These are phyloP conservation scores for Przewalskia tangutica DNA, from an alignment of 257 asterid species.

Conservation along the genomic window DNA sequence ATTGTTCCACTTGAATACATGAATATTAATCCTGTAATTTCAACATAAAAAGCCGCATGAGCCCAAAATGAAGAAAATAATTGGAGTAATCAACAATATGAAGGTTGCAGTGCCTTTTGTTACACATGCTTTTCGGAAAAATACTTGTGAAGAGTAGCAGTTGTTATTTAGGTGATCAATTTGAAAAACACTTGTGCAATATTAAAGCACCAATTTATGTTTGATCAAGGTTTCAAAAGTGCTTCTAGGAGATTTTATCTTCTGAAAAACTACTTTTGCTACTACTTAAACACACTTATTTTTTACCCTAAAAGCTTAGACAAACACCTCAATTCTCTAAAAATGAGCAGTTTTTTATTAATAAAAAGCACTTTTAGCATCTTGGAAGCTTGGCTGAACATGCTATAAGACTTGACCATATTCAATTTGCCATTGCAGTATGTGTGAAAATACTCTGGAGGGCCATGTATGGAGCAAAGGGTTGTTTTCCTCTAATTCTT, in stretches of 20 bases:
- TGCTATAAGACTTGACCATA: constrained; percentile 19
- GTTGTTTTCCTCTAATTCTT: neutral
- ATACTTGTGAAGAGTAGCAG: neutral
- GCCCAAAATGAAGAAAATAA: neutral
- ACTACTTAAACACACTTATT: too few relatives aligned
- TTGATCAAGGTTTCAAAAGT: neutral
- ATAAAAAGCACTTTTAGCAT: too few relatives aligned
- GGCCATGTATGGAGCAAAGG: constrained; percentile 39
- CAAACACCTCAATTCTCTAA: neutral
- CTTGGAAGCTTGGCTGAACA: neutral
- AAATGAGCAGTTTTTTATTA: too few relatives aligned
- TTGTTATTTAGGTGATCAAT: neutral
- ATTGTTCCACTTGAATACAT: constrained; percentile 53
- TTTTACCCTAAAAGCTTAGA: too few relatives aligned
- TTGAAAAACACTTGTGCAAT: neutral
- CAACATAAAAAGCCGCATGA: neutral
- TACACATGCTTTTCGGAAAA: neutral
- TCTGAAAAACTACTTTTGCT: too few relatives aligned
- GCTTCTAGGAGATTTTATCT: too few relatives aligned
- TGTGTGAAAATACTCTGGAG: constrained; percentile 39
- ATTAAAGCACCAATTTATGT: neutral
- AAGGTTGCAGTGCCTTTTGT: neutral
- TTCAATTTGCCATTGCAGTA: constrained; percentile 45
- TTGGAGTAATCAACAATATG: neutral
- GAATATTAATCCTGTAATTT: constrained; percentile 41